A percentile compares a stretch with the other conserved stretches of the same genome.
Conservation (phyloP, 805 yeast species). For the Cephaloascus albidus region DNA sequence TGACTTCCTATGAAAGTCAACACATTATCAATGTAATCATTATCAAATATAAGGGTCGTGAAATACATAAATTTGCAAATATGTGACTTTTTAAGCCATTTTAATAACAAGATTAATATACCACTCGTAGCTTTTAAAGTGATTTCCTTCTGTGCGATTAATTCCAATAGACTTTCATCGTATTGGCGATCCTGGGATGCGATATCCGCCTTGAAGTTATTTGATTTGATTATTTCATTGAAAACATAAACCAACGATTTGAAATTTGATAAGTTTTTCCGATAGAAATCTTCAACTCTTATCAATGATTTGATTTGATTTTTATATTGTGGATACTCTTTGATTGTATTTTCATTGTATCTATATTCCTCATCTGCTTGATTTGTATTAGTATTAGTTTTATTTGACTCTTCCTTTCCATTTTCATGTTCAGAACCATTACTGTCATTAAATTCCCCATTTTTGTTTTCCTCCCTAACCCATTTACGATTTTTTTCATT, state of each 20-base stretch:
- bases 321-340: slow-evolving; percentile 22
- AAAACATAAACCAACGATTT: slow-evolving; percentile 58
- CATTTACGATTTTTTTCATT: slow-evolving; percentile 1
- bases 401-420: no score
- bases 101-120: slow-evolving; percentile 40
- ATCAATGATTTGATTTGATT: slow-evolving; percentile 31
- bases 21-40: slow-evolving; percentile 37
- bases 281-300: slow-evolving; percentile 56
- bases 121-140: slow-evolving; percentile 51
- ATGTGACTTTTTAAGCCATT: slow-evolving; percentile 78
- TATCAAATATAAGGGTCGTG: slow-evolving; percentile 64
- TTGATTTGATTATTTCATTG: slow-evolving; percentile 52
- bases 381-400: not conserved
- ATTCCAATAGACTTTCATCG: slow-evolving; percentile 35
- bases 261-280: slow-evolving; percentile 39
- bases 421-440: no score
- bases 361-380: slow-evolving; percentile 9
- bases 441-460: slow-evolving; percentile 19
- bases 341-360: slow-evolving; percentile 18
- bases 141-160: slow-evolving; percentile 51
- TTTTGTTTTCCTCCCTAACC: not conserved
- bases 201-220: slow-evolving; percentile 14
- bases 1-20: slow-evolving; percentile 15
- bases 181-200: no score
- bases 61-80: slow-evolving; percentile 72